phyloP scores from a whole-genome alignment of 441 rosid species.

The Jatropha multifida region DNA sequence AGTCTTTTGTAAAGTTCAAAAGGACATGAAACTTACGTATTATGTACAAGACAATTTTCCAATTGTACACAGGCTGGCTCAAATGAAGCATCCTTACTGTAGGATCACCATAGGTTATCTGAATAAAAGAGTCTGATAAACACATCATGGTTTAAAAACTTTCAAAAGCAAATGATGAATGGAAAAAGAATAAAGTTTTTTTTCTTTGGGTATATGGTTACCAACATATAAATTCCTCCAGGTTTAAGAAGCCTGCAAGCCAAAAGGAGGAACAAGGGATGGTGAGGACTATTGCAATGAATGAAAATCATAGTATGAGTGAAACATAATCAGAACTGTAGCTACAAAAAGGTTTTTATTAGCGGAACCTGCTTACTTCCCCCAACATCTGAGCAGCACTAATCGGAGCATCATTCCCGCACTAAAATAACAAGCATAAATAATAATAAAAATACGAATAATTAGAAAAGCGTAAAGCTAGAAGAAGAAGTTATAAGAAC shows the following conservation, averaged over 20 bases:
- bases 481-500: conserved; percentile 13
- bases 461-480: conserved; percentile 17
- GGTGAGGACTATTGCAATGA: conserved; percentile 15
- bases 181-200: conserved; percentile 19
- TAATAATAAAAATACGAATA: not conserved
- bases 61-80: conserved; percentile 53
- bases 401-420: conserved; percentile 74
- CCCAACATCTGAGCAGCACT: conserved; percentile 82
- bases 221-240: conserved; percentile 86
- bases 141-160: conserved; percentile 14
- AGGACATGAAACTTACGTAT: conserved; percentile 56
- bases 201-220: conserved; percentile 39
- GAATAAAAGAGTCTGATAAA: conserved; percentile 1
- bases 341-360: not conserved
- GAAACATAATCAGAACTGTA: not conserved
- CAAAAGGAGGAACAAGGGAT: conserved; percentile 9
- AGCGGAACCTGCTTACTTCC: conserved; percentile 86
- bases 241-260: conserved; percentile 76
- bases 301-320: not conserved
- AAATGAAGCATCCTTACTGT: conserved; percentile 83
- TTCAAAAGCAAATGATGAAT: conserved; percentile 10
- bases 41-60: conserved; percentile 67
- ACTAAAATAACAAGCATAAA: conserved; percentile 42
- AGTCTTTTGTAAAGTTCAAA: conserved; percentile 2
- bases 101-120: conserved; percentile 97